phyloP scores from a whole-genome alignment of 805 yeast species.

The Zygosaccharomyces kombuchaensis region DNA sequence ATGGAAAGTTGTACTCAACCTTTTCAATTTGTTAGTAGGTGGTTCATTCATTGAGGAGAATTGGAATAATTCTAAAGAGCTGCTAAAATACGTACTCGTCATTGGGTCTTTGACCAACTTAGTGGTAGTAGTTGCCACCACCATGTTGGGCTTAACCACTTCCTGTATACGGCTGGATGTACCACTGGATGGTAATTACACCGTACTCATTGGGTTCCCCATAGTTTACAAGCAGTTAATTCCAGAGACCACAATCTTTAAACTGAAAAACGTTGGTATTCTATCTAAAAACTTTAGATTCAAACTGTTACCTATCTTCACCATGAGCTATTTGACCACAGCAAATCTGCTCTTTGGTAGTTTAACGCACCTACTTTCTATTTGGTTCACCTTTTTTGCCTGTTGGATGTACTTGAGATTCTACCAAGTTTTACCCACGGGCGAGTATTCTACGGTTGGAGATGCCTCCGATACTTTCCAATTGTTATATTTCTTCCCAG shows the following conservation, averaged over 20 bases:
- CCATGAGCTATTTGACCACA: conserved; percentile 30
- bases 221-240: conserved; percentile 64
- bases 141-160: conserved; percentile 24
- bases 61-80: conserved; percentile 54
- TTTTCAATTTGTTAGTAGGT: conserved; percentile 49
- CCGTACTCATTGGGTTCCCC: conserved; percentile 52
- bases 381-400: conserved; percentile 54
- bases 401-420: conserved; percentile 79
- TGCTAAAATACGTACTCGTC: conserved; percentile 44
- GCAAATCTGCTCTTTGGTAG: conserved; percentile 32
- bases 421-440: conserved; percentile 50
- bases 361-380: conserved; percentile 51
- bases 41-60: conserved; percentile 62
- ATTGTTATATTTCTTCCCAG: conserved; percentile 81
- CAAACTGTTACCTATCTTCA: conserved; percentile 57
- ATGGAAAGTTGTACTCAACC: conserved; percentile 43
- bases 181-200: conserved; percentile 50
- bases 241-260: conserved; percentile 54
- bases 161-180: conserved; percentile 36
- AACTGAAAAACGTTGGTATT: conserved; percentile 42
- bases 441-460: conserved; percentile 47
- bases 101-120: conserved; percentile 55
- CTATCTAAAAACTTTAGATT: conserved; percentile 46
- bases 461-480: conserved; percentile 90
- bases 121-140: conserved; percentile 33